These are phyloP conservation scores for Stropharia rugosoannulata DNA, from an alignment of 768 basidiomycete genomes.

Conservation along the genomic window DNA sequence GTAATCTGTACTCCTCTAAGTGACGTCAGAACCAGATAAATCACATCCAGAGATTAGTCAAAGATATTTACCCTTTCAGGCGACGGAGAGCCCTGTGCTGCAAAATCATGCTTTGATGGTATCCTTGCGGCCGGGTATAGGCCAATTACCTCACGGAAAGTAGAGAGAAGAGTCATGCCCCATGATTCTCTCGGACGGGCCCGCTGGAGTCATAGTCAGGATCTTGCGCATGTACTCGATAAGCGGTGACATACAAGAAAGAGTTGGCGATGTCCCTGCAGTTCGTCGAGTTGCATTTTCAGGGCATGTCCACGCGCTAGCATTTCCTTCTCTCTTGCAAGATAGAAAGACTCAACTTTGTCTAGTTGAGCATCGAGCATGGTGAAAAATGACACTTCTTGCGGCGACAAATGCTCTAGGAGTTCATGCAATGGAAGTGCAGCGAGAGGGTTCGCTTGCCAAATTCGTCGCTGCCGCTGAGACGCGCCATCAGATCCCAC, in stretches of 20 bases:
- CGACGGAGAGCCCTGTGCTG: not conserved
- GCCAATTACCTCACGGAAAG: constrained; percentile 12
- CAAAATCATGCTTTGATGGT: not conserved
- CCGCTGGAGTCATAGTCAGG: constrained; percentile 10
- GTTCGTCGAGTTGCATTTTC: constrained; percentile 69
- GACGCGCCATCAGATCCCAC: not conserved
- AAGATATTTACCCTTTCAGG: too few relatives aligned
- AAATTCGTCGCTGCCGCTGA: constrained; percentile 2
- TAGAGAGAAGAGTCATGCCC: constrained; percentile 11
- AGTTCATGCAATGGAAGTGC: constrained; percentile 44
- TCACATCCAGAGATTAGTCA: too few relatives aligned
- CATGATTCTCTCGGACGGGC: constrained; percentile 16
- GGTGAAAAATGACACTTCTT: constrained; percentile 73
- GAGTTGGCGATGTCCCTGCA: constrained; percentile 63
- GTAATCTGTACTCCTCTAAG: too few relatives aligned
- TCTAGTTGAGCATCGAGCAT: constrained; percentile 76
- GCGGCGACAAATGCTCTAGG: constrained; percentile 52
- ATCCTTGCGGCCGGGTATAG: not conserved
- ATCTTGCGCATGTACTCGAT: not conserved
- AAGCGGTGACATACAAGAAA: constrained; percentile 47
- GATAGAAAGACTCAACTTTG: constrained; percentile 85
- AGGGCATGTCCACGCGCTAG: constrained; percentile 44
- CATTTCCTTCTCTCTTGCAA: constrained; percentile 67
- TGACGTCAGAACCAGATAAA: too few relatives aligned
- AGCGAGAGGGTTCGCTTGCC: constrained; percentile 17